A percentile compares a stretch with the other conserved stretches of the same genome.
phyloP scores from a whole-genome alignment of 352 stramenopile species.

The Phytophthora nicotianae region DNA sequence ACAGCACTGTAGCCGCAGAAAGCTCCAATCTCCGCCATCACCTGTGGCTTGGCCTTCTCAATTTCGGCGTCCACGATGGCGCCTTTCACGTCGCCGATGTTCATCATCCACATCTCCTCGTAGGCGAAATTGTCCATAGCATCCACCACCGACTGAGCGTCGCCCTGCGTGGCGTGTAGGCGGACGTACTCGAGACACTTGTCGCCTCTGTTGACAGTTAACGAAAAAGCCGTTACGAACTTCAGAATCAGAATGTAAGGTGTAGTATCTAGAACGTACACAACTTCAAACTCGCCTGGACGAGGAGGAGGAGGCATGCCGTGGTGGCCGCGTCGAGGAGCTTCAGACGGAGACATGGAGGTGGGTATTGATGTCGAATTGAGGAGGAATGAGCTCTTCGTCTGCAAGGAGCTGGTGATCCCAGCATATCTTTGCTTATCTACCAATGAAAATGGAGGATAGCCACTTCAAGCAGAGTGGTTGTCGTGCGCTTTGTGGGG shows the following conservation, averaged over 20 bases:
- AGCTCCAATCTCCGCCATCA: slow-evolving; percentile 55
- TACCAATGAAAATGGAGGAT: slow-evolving; percentile 8
- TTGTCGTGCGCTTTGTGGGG: background rate
- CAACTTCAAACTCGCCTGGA: slow-evolving; percentile 22
- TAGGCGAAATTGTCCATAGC: slow-evolving; percentile 39
- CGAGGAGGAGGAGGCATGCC: slow-evolving; percentile 30
- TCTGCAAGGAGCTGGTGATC: slow-evolving; percentile 5
- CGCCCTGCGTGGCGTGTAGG: slow-evolving; percentile 25
- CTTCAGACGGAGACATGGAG: slow-evolving; percentile 12
- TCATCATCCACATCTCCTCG: slow-evolving; percentile 44
- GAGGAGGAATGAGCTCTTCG: slow-evolving; percentile 21
- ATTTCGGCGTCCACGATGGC: slow-evolving; percentile 40
- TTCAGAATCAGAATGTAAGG: slow-evolving; percentile 21
- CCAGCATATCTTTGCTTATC: slow-evolving; percentile 12
- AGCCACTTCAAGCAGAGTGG: slow-evolving; percentile 11
- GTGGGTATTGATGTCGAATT: background rate
- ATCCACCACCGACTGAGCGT: slow-evolving; percentile 38
- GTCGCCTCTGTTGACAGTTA: slow-evolving; percentile 20
- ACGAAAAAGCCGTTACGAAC: slow-evolving; percentile 28
- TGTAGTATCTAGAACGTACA: slow-evolving; percentile 12
- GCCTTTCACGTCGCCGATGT: slow-evolving; percentile 43
- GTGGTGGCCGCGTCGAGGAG: slow-evolving; percentile 17
- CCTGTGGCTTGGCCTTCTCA: slow-evolving; percentile 29
- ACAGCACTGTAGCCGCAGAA: slow-evolving; percentile 55
- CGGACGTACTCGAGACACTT: slow-evolving; percentile 39